These are phyloP conservation scores for Mortierella claussenii DNA, from an alignment of 192 early-diverging fungal species.

Conservation along the genomic window DNA sequence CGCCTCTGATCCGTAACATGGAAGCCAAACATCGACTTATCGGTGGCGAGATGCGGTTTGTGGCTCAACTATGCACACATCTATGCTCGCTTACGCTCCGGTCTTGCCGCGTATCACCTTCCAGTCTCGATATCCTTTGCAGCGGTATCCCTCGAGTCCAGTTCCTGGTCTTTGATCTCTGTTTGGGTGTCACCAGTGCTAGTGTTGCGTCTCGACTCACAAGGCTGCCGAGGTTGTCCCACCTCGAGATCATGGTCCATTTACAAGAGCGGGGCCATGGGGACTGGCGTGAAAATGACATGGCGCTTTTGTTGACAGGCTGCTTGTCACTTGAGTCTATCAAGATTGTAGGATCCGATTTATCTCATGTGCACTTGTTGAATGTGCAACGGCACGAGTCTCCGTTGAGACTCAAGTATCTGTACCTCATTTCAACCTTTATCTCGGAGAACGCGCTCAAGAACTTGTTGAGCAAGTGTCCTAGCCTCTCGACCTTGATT, in stretches of 20 bases:
- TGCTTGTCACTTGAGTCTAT: slow-evolving; percentile 16
- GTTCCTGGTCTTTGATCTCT: slow-evolving; percentile 22
- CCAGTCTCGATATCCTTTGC: slow-evolving; percentile 34
- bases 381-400: background rate
- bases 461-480: slow-evolving; percentile 20
- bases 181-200: slow-evolving; percentile 32
- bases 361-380: slow-evolving; percentile 35
- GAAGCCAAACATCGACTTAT: slow-evolving; percentile 34
- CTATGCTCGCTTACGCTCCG: slow-evolving; percentile 6
- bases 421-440: slow-evolving; percentile 32
- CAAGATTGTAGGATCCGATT: slow-evolving; percentile 28
- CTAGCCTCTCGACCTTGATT: slow-evolving; percentile 5
- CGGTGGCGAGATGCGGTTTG: slow-evolving; percentile 37
- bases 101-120: slow-evolving; percentile 19
- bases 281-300: slow-evolving; percentile 43
- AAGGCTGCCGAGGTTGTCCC: slow-evolving; percentile 9
- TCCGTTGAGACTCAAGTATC: background rate
- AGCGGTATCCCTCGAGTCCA: slow-evolving; percentile 22
- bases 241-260: slow-evolving; percentile 25
- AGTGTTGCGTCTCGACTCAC: slow-evolving; percentile 18
- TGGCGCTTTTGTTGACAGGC: slow-evolving; percentile 16
- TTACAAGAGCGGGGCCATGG: slow-evolving; percentile 37
- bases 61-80: slow-evolving; percentile 44
- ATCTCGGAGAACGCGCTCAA: slow-evolving; percentile 29
- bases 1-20: slow-evolving; percentile 17